A percentile compares a stretch with the other conserved stretches of the same genome.
These are phyloP conservation scores for Bisporella sp. DNA, from an alignment of 2,329 filamentous ascomycete species.

Conservation along the genomic window DNA sequence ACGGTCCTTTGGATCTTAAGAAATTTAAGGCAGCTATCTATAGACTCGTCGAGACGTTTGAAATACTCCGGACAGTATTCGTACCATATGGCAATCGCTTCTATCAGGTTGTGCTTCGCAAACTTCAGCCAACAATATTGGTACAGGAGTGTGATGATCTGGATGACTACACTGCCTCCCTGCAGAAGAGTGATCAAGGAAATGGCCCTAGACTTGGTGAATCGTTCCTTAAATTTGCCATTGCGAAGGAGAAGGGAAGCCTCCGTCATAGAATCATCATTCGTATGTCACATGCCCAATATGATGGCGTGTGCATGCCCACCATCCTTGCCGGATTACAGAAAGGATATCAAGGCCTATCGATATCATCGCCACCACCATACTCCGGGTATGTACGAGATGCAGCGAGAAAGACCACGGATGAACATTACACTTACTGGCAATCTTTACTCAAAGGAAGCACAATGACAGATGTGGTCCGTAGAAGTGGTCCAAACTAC, in stretches of 20 bases:
- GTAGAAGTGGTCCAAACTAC: slow-evolving; percentile 6
- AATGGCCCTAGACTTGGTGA: slow-evolving; percentile 1
- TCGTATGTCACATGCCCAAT: slow-evolving; percentile 4
- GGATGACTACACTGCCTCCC: not conserved
- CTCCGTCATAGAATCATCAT: slow-evolving; percentile 2
- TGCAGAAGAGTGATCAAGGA: slow-evolving; percentile 1
- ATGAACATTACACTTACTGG: slow-evolving; percentile 34
- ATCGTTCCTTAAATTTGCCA: slow-evolving; percentile 1
- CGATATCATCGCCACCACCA: slow-evolving; percentile 18
- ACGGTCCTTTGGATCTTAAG: not conserved
- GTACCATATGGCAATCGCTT: slow-evolving; percentile 2
- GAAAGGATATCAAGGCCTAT: slow-evolving; percentile 2
- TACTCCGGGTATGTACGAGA: slow-evolving; percentile 29
- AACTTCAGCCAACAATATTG: not conserved
- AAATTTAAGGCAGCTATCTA: not conserved
- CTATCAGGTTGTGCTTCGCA: slow-evolving; percentile 28
- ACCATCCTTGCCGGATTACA: slow-evolving; percentile 2
- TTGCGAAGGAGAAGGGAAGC: not conserved
- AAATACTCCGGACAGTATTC: slow-evolving; percentile 5
- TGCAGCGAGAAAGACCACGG: slow-evolving; percentile 26
- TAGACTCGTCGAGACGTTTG: slow-evolving; percentile 2
- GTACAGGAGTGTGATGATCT: not conserved
- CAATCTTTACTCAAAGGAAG: slow-evolving; percentile 32
- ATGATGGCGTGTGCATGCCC: slow-evolving; percentile 10
- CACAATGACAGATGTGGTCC: slow-evolving; percentile 15